These are phyloP conservation scores for Bryum argenteum DNA, from an alignment of 225 moss, liverwort and hornwort genomes.

Conservation along the genomic window DNA sequence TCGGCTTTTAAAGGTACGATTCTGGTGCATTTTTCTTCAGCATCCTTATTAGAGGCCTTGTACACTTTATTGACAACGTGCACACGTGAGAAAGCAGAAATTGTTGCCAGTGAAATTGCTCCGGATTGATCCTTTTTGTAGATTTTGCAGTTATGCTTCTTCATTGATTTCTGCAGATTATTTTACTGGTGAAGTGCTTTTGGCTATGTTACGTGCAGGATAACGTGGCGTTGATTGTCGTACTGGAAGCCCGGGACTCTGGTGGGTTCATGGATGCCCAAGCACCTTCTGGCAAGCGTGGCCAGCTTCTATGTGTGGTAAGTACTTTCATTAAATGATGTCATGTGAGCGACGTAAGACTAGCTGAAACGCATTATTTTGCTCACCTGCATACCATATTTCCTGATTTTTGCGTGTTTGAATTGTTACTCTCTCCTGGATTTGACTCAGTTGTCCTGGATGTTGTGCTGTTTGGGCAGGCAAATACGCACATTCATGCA, in stretches of 20 bases:
- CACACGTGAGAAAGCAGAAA: not conserved
- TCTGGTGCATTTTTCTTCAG: not conserved
- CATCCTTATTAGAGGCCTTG: not conserved
- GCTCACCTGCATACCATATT: not conserved
- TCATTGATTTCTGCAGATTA: conserved; percentile 16
- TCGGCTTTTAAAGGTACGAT: conserved; percentile 74
- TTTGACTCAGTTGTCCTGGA: conserved; percentile 18
- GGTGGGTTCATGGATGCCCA: conserved; percentile 65
- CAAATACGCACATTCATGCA: conserved; percentile 88
- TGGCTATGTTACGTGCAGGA: conserved; percentile 65
- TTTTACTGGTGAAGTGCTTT: conserved; percentile 45
- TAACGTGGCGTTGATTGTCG: conserved; percentile 91
- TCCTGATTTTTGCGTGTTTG: not conserved
- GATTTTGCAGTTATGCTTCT: not conserved
- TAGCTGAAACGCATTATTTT: not conserved
- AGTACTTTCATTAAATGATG: conserved; percentile 14
- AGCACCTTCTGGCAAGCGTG: conserved; percentile 71
- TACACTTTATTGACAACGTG: not conserved
- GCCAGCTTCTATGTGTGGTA: conserved; percentile 91
- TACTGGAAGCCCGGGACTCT: conserved; percentile 82
- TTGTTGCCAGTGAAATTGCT: not conserved
- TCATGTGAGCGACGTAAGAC: not conserved
- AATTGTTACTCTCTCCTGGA: not conserved
- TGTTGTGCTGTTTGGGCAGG: conserved; percentile 43
- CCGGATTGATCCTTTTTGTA: not conserved